Conservation (phyloP, 176 grass and related monocot genomes). For the Aegilops tauschii region DNA sequence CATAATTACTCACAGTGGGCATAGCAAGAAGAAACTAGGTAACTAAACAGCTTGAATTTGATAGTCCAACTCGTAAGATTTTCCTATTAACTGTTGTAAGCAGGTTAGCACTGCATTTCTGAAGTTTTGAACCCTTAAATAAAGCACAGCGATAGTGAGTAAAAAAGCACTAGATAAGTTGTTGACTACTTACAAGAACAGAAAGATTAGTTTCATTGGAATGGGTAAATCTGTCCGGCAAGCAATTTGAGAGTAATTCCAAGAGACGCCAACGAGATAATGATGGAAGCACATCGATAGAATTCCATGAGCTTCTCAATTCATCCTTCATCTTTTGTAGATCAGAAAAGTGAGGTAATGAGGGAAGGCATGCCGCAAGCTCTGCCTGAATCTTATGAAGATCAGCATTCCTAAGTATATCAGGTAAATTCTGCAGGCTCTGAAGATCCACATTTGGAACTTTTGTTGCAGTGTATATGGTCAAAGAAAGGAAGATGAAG, state of each 20-base stretch:
- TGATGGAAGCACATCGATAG: slow-evolving; percentile 61
- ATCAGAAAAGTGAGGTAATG: slow-evolving; percentile 63
- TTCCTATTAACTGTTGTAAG: background rate
- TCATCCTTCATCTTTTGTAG: slow-evolving; percentile 75
- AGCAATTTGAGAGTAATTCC: slow-evolving; percentile 64
- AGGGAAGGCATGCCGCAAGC: slow-evolving; percentile 71
- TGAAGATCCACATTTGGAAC: slow-evolving; percentile 73
- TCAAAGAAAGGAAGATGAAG: slow-evolving; percentile 87
- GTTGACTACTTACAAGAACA: slow-evolving; percentile 51
- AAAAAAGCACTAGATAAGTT: background rate
- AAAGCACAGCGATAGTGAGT: background rate
- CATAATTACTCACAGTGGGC: background rate
- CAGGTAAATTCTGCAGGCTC: slow-evolving; percentile 65
- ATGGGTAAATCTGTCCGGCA: slow-evolving; percentile 64
- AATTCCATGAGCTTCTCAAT: slow-evolving; percentile 60
- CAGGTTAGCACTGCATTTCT: background rate
- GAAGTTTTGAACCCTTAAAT: background rate
- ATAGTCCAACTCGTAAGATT: background rate
- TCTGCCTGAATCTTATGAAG: slow-evolving; percentile 72
- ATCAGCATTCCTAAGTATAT: slow-evolving; percentile 69
- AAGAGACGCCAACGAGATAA: slow-evolving; percentile 63
- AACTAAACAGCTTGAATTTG: background rate
- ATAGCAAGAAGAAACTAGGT: background rate
- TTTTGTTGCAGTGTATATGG: slow-evolving; percentile 84
- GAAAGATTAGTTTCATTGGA: slow-evolving; percentile 56